Evolutionary conservation across 352 stramenopile genomes (phyloP), one percentile per base, ranked within the genome.

Genomic region (Phytophthora melonis): DNA sequence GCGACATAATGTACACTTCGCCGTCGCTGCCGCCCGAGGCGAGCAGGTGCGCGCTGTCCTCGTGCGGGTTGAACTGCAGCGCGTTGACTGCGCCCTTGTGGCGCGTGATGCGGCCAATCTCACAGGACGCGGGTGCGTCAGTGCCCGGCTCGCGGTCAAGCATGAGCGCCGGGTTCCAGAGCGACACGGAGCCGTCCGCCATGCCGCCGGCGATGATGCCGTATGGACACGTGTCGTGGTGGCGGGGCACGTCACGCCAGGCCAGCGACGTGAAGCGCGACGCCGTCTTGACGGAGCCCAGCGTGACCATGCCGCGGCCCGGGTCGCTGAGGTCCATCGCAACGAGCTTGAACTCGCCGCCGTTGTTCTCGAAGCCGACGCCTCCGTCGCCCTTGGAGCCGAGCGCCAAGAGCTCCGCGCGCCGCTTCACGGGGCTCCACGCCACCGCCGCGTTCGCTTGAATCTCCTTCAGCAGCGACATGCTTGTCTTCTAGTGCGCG

Each of bases 291-390:
- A 99, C 77, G 10, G 84, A 87, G 9, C 91, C 93, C 10, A 98
- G 77, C 66, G 90, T 87, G 63, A 90, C 63, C 74, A 97, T 87
- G 10, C 78, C 84, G 30, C 88, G 86, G 34, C 78, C 74, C 16
- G 89, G 80, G 50, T 94, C 75, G 73, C 86, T 88, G 45, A 98
- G 87, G 81, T 98, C 89, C 81, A 99, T 91, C 60, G 92, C 93
- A 68, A 99, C 97, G 50, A 99, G 72, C 84, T 99, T 98, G 63
- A 99, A 92, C 82, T 98, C 93, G 60, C 97, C 97, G 39, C 98
- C 97, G 53, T 97, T 99, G 83, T 99, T 97, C 75, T 99, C 98
- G 79, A 99, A 99, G 57, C 96, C 95, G 57, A 89, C 89, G 63
- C 97, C 97, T 69, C 95, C 95, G 66, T 97, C 97, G 74, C 99